Percentiles rank a stretch among this genome's conserved stretches.
Evolutionary conservation across 495 filamentous ascomycete genomes (phyloP).

Genomic region (Hypomontagnella monticulosa): DNA sequence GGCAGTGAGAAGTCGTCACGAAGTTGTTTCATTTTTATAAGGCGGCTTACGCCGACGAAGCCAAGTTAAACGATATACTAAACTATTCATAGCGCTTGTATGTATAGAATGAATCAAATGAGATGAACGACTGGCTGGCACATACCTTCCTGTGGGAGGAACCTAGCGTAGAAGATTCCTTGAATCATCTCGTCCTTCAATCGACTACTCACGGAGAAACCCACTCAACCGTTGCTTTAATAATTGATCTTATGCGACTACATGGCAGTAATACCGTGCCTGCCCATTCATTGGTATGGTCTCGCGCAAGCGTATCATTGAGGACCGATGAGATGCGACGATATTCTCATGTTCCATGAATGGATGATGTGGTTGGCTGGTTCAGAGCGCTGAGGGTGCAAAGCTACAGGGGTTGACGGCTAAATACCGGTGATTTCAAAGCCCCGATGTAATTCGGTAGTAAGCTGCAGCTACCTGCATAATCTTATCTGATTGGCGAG

Average conservation of each 20-base stretch:
- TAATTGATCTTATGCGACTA: not conserved
- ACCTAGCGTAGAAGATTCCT: constrained; percentile 94
- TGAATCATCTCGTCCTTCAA: constrained; percentile 72
- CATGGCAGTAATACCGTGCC: constrained; percentile 3
- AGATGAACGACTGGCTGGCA: not conserved
- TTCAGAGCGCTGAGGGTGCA: not conserved
- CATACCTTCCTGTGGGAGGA: constrained; percentile 87
- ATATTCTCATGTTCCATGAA: constrained; percentile 9
- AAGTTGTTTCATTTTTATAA: too few relatives aligned
- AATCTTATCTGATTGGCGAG: constrained; percentile 25
- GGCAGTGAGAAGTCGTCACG: not conserved
- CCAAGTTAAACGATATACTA: not conserved
- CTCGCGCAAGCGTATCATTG: not conserved
- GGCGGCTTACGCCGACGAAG: not conserved
- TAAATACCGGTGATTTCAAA: constrained; percentile 21
- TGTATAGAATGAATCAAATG: not conserved
- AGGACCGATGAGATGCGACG: constrained; percentile 1
- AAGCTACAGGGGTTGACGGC: constrained; percentile 1
- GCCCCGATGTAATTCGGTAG: not conserved
- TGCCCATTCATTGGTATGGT: not conserved
- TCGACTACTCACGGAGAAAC: constrained; percentile 1
- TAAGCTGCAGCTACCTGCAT: constrained; percentile 11
- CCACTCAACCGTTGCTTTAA: not conserved
- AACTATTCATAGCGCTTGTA: not conserved
- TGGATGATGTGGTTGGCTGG: constrained; percentile 15